Base-by-base conservation (phyloP, 2,329 filamentous ascomycete genomes). In the Aspergillus sp. region DNA sequence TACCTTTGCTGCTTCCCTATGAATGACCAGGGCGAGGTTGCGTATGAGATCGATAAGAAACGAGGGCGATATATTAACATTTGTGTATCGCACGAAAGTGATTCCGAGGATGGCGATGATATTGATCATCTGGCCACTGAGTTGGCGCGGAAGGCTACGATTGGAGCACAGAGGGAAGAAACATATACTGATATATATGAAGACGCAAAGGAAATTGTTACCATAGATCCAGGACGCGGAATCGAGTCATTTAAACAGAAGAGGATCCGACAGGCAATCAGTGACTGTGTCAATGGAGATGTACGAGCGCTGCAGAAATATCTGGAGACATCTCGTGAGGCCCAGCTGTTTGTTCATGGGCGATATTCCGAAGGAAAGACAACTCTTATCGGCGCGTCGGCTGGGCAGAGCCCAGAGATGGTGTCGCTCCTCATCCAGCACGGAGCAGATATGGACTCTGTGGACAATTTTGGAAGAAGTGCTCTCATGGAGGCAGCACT, bases 11-110 rank as follows among this genome's bases (percentile, higher is more conserved):
- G 57, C 47, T 58, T 60, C 23, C 57, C 60, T 37, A 35, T 35
- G 0, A 35, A 35, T 35, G 5, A 2, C 14, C 33, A 35, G 2
- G 2, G 33, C 14, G 14, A 35, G 33, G 51, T 47, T 25, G 54
- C 51, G 15, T 62, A 62, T 40, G 57, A 58, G 53, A 62, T 62
- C 9, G 51, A 62, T 23, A 62, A 62, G 52, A 45, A 23, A 33
- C 53, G 55, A 50, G 55, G 27, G 33, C 31, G 57, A 25, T 62
- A 52, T 46, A 35, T 43, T 40, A 57, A 57, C 51, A 60, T 60
- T 21, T 57, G 53, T 33, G 33, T 27, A 17, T 44, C 14, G 15
- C 45, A 50, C 14, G 55, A 60, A 5, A 47, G 14, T 27, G 45
- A 50, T 55, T 47, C 19, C 6, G 55, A 55, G 39, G 19, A 44